Evolutionary conservation across 768 basidiomycete genomes (phyloP), one percentile per base, ranked within the genome.

Genomic region (Amanita rubescens): DNA sequence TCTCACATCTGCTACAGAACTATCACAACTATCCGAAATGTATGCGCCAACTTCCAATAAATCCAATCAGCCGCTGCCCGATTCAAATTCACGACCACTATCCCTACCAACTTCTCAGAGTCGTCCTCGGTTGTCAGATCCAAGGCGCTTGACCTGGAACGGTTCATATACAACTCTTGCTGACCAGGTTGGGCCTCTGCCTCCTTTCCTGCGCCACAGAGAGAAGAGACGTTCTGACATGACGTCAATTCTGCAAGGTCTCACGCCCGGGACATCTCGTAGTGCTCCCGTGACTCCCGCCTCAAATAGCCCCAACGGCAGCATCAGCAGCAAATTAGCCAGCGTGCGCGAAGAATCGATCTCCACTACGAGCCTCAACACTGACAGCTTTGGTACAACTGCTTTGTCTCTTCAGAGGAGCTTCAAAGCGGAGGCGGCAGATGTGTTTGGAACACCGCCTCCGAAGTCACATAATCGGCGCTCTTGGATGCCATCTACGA

Each of bases 1-100:
- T 12, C 78, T 93, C 43, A 85, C 90, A 0, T 80, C 78, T 6
- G 84, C 86, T 6, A 65, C 76, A 12, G 83, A 87, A 58, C 71
- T 90, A n/a, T 75, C 84, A 9, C 90, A 88, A 62, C 75, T 93
- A 10, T 73, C 86, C 10, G 90, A 90, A 68, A 93, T 93, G 90
- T 93, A 93, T 65, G 87, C 88, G 0, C 90, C 90, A 5, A 78
- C 88, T 0, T 87, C 85, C 0, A 85, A 9, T 27, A 87, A 4
- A 61, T 56, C 33, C 66, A 59, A 58, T 65, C 63, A 24, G 56
- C 25, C 72, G 67, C 56, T 61, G 59, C 10, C 51, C 24, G 65
- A 66, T 32, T 50, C 55, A 8, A 59, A 33, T 46, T 46, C 65
- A 37, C 73, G 77, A 51, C 80, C 77, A 0, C 71, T 61, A 24